These are phyloP conservation scores for Rusavskia elegans DNA, from an alignment of 495 filamentous ascomycete genomes.

Conservation along the genomic window DNA sequence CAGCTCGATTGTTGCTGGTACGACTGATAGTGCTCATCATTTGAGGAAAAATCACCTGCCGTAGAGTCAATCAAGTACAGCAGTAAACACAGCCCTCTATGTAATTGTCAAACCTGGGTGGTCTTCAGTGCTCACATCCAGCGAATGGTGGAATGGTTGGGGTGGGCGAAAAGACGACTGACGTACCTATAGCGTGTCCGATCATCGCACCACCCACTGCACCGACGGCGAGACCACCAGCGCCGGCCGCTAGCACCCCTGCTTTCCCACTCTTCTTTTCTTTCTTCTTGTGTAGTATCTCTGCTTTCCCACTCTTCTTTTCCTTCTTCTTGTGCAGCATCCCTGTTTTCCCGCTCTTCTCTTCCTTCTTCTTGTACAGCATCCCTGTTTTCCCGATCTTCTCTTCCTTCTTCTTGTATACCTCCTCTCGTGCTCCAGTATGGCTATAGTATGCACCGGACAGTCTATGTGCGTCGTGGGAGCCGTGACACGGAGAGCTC, in stretches of 20 bases:
- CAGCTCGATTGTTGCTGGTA: background rate
- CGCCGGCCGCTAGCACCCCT: constrained; percentile 32
- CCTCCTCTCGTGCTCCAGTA: no score
- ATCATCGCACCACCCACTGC: constrained; percentile 41
- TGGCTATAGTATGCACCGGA: no score
- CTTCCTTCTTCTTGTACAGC: no score
- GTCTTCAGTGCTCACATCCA: background rate
- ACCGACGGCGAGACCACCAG: constrained; percentile 40
- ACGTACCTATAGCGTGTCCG: constrained; percentile 35
- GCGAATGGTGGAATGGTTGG: no score
- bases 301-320: no score
- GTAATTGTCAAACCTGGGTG: background rate
- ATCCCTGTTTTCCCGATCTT: no score
- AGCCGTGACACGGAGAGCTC: no score
- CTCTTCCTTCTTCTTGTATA: no score
- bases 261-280: constrained; percentile 18
- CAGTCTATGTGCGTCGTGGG: no score
- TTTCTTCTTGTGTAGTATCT: no score
- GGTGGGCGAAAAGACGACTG: background rate
- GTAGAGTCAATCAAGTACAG: background rate
- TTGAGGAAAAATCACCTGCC: no score
- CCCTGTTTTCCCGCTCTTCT: no score
- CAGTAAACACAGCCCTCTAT: background rate
- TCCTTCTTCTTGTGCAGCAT: constrained; percentile 26
- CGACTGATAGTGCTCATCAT: background rate